These are phyloP conservation scores for Pichia phayaonensis DNA, from an alignment of 805 yeast genomes.

Conservation along the genomic window DNA sequence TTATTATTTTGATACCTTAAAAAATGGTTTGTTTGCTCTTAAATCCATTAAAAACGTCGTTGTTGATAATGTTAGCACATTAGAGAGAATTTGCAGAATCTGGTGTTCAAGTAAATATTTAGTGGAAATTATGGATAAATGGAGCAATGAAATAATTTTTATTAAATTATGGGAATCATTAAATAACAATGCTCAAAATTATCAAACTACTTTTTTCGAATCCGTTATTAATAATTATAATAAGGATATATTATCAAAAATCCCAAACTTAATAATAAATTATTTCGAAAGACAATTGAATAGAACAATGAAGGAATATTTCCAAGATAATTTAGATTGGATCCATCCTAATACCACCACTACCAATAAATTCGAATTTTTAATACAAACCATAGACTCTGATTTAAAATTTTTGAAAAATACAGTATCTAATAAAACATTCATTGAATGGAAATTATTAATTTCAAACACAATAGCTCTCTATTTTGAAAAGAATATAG, in stretches of 20 bases:
- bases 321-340: slow-evolving; percentile 26
- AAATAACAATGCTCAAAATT: slow-evolving; percentile 13
- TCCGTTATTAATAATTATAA: slow-evolving; percentile 34
- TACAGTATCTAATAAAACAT: slow-evolving; percentile 27
- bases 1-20: slow-evolving; percentile 37
- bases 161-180: slow-evolving; percentile 34
- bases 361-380: slow-evolving; percentile 20
- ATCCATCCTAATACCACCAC: slow-evolving; percentile 3
- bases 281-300: slow-evolving; percentile 33
- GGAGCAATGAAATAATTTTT: slow-evolving; percentile 38
- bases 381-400: slow-evolving; percentile 20
- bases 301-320: slow-evolving; percentile 30
- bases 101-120: slow-evolving; percentile 31
- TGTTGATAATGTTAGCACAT: slow-evolving; percentile 17
- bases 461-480: slow-evolving; percentile 26
- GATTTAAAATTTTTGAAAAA: slow-evolving; percentile 25
- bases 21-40: slow-evolving; percentile 35
- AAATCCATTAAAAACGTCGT: slow-evolving; percentile 26
- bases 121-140: slow-evolving; percentile 30
- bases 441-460: slow-evolving; percentile 18
- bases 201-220: slow-evolving; percentile 34
- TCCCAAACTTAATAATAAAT: slow-evolving; percentile 22
- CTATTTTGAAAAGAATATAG: slow-evolving; percentile 32
- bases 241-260: slow-evolving; percentile 23
- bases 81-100: slow-evolving; percentile 36